A percentile compares a stretch with the other conserved stretches of the same genome.
phyloP scores from a whole-genome alignment of 257 asterid species.

The Solanum habrochaites region DNA sequence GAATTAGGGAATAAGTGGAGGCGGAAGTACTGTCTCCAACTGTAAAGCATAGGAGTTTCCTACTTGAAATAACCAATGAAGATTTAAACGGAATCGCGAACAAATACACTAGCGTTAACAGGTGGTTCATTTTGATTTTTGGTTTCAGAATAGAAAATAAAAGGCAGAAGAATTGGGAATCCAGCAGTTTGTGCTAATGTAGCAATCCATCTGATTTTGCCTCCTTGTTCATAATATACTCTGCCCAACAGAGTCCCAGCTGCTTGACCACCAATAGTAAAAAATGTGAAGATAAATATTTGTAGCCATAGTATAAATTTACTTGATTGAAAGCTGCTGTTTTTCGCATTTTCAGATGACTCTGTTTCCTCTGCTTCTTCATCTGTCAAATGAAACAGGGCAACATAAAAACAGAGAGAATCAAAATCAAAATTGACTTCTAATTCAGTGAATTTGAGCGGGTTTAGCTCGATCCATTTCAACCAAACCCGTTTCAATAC shows the following conservation, averaged over 20 bases:
- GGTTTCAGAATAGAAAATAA: neutral
- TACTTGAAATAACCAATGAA: slow-evolving; percentile 6
- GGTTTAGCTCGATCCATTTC: no score
- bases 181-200: slow-evolving; percentile 1
- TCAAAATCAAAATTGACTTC: neutral
- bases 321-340: neutral
- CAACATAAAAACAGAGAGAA: neutral
- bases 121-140: neutral
- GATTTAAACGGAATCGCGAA: neutral
- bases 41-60: slow-evolving; percentile 12
- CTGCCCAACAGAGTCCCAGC: neutral
- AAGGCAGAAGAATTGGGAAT: neutral
- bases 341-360: neutral
- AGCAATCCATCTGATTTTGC: slow-evolving; percentile 3
- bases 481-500: no score
- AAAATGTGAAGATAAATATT: neutral
- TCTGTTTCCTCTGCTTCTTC: neutral
- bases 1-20: slow-evolving; percentile 25
- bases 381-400: neutral
- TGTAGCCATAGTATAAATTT: neutral
- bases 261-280: neutral
- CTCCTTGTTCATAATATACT: slow-evolving; percentile 2
- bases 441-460: neutral
- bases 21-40: slow-evolving; percentile 27
- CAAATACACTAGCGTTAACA: neutral